A percentile compares a stretch with the other conserved stretches of the same genome.
These are phyloP conservation scores for Vaccinium macrocarpon DNA, from an alignment of 148 eudicot species.

Conservation along the genomic window DNA sequence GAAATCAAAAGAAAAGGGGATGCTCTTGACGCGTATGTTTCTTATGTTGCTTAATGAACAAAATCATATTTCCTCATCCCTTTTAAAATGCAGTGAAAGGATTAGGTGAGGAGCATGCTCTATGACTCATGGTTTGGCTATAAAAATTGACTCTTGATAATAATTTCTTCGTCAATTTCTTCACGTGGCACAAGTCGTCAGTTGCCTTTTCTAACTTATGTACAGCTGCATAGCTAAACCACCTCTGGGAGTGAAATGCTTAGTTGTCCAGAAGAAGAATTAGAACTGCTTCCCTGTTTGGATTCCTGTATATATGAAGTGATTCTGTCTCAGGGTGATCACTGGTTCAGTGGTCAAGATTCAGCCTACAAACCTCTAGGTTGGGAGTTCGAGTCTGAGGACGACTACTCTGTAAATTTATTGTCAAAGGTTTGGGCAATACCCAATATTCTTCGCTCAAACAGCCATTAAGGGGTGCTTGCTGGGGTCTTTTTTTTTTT, in stretches of 20 bases:
- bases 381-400: background rate
- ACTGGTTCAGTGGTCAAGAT: background rate
- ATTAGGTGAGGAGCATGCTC: background rate
- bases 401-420: background rate
- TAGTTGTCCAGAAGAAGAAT: background rate
- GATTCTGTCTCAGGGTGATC: background rate
- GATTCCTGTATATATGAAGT: background rate
- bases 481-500: background rate
- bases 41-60: background rate
- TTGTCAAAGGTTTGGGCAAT: background rate
- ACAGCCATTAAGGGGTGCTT: background rate
- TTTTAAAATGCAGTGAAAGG: background rate
- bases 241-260: background rate
- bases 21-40: constrained; percentile 47
- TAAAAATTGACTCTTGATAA: background rate
- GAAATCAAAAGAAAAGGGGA: constrained; percentile 46
- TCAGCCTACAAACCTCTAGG: background rate
- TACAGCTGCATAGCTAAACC: background rate
- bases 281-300: background rate
- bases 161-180: background rate
- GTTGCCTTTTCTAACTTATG: background rate
- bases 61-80: background rate
- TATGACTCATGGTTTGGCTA: too few species aligned
- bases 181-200: background rate
- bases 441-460: background rate